Evolutionary conservation across 495 filamentous ascomycete genomes (phyloP).

Genomic region (Penicillium manginii): DNA sequence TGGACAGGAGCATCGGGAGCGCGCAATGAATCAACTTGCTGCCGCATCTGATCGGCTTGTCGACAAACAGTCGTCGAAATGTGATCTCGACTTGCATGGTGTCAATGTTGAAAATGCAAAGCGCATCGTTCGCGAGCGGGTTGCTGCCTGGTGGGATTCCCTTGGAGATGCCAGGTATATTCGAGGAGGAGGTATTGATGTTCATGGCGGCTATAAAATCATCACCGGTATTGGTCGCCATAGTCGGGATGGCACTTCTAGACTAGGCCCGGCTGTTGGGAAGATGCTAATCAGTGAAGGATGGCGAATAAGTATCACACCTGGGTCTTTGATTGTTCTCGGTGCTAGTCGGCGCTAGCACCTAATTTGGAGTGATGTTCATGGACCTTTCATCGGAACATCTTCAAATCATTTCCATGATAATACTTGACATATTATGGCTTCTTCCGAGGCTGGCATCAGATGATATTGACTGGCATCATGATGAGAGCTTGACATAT

Average conservation of each 20-base stretch:
- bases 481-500: too few species aligned
- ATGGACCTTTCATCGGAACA: not conserved
- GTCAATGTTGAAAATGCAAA: constrained; percentile 78
- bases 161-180: constrained; percentile 62
- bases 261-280: constrained; percentile 78
- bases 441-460: too few species aligned
- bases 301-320: constrained; percentile 76
- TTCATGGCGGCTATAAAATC: constrained; percentile 63
- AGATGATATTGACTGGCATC: too few species aligned
- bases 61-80: constrained; percentile 56
- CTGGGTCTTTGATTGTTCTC: constrained; percentile 66
- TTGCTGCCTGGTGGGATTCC: constrained; percentile 78
- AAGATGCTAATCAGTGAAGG: constrained; percentile 75
- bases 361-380: not conserved
- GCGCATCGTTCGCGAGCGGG: constrained; percentile 69
- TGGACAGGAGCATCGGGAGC: constrained; percentile 55
- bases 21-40: constrained; percentile 46
- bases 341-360: constrained; percentile 47
- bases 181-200: constrained; percentile 45
- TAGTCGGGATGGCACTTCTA: constrained; percentile 72
- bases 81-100: constrained; percentile 79
- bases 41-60: constrained; percentile 66
- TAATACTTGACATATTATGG: too few species aligned
- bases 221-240: constrained; percentile 83
- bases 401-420: not conserved